Conservation (phyloP, 768 basidiomycete species). For the Mrakia blollopis region DNA sequence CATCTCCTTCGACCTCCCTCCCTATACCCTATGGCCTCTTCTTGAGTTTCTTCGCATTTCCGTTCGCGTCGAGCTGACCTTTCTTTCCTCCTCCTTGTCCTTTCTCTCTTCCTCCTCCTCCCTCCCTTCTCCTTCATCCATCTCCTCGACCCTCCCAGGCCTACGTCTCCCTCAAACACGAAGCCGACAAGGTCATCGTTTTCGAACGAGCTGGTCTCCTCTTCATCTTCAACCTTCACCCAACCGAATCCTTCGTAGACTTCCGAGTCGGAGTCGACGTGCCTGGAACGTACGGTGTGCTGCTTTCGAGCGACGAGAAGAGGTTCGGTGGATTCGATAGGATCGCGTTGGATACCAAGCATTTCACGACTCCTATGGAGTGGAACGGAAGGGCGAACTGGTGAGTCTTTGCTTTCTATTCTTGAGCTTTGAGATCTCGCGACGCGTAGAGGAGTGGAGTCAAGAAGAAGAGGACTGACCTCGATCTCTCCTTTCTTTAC, state of each 20-base stretch:
- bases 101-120: neutral
- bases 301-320: constrained; percentile 79
- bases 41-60: neutral
- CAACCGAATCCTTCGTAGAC: constrained; percentile 81
- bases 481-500: neutral
- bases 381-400: constrained; percentile 94
- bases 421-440: neutral
- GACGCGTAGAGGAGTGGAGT: constrained; percentile 12
- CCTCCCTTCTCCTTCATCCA: neutral
- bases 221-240: constrained; percentile 97
- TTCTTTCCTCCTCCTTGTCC: neutral
- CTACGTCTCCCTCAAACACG: constrained; percentile 89
- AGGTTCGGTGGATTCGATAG: constrained; percentile 87
- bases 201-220: constrained; percentile 89
- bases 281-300: constrained; percentile 74
- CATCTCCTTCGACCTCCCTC: neutral
- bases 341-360: constrained; percentile 58
- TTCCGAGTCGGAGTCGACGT: constrained; percentile 85
- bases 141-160: constrained; percentile 51
- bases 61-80: neutral
- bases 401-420: constrained; percentile 31
- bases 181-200: constrained; percentile 84
- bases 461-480: neutral
- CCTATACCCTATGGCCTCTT: neutral
- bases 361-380: constrained; percentile 74